These are phyloP conservation scores for Metschnikowia kunwiensis DNA, from an alignment of 805 yeast genomes.

Conservation along the genomic window DNA sequence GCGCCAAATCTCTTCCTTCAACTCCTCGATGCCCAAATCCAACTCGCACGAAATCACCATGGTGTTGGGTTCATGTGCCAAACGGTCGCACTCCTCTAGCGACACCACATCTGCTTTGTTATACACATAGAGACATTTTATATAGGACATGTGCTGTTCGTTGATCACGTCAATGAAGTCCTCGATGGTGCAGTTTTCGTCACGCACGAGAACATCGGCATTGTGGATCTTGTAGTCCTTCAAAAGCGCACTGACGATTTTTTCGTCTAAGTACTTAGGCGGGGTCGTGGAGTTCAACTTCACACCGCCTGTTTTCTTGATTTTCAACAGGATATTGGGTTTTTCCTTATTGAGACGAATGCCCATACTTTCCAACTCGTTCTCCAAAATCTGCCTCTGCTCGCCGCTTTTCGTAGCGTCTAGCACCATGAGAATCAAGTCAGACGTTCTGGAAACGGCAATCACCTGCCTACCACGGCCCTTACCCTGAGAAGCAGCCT, in stretches of 20 bases:
- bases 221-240: constrained; percentile 88
- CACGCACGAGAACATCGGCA: constrained; percentile 89
- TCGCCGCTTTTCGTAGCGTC: constrained; percentile 94
- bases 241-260: constrained; percentile 68
- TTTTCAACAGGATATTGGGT: constrained; percentile 73
- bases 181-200: constrained; percentile 85
- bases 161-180: constrained; percentile 89
- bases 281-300: constrained; percentile 79
- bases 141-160: constrained; percentile 80
- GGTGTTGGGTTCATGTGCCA: constrained; percentile 90
- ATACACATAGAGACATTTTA: constrained; percentile 89
- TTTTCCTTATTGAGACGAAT: constrained; percentile 77
- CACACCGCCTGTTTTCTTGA: constrained; percentile 89
- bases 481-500: constrained; percentile 95
- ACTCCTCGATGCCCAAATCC: constrained; percentile 81
- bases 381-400: constrained; percentile 82
- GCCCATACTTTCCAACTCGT: constrained; percentile 91
- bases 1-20: constrained; percentile 91
- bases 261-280: constrained; percentile 78
- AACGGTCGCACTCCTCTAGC: constrained; percentile 85
- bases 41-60: constrained; percentile 91
- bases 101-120: constrained; percentile 96
- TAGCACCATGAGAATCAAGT: constrained; percentile 84
- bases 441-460: constrained; percentile 94
- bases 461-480: constrained; percentile 98